Base-by-base conservation (phyloP, 2,329 filamentous ascomycete species). In the Chaetomium sp. region DNA sequence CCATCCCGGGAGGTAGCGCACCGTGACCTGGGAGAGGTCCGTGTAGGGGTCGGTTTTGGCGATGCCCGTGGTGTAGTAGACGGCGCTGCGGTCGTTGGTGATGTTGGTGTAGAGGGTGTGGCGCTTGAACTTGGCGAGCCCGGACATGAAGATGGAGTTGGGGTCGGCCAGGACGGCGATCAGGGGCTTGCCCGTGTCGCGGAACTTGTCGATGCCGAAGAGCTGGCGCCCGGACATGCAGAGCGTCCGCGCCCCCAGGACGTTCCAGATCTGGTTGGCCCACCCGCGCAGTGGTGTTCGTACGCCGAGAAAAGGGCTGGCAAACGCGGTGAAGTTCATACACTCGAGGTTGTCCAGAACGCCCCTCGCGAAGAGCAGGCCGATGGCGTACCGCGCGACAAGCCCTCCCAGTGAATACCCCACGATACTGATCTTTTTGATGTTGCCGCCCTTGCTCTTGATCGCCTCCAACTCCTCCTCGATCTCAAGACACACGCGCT, bases 261-360 rank as follows among this genome's bases (percentile, higher is more conserved):
- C 85, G 74, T 98, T 98, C 87, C 82, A 97, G 64, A 90, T 79
- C 74, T 83, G 85, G 73, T 87, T 88, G 63, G 84, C 81, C 78
- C 84, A 84, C 19, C 90, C 90, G 55, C 84, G 85, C 51, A 88
- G 77, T 1, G 91, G 90, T 1, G 87, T 86, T 57, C 90, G 83
- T 1, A 90, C 90, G n/a, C 91, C 91, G 8, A 93, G 82, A 77
- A 93, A 91, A 27, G 91, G 94, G 35, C 90, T 89, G 5, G 91
- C 94, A 77, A 98, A 97, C 0, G 93, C 97, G 2, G 90, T 92
- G 77, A 98, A 97, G 81, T 96, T 97, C 35, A 94, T 85, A 69
- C 94, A 94, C 74, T 92, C 84, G 29, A 98, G 82, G 64, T 83
- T 83, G 63, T 96, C 89, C 63, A 98, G 87, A 64, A 92, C 82